Conservation (phyloP, 371 early-diverging fungal species). For the Actinomortierella ambigua region DNA sequence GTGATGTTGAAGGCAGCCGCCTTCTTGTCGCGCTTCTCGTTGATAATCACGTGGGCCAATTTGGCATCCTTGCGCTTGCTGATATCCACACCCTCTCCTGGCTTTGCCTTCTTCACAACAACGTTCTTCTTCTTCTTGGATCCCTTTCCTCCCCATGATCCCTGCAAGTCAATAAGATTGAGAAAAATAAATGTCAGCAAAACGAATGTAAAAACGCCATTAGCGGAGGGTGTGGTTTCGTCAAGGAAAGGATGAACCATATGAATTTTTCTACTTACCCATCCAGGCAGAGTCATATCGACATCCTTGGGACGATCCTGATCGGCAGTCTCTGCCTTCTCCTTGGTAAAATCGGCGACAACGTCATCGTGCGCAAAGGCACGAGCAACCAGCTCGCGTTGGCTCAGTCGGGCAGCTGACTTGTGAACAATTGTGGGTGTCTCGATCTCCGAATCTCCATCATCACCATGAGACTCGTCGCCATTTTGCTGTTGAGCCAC, state of each 20-base stretch:
- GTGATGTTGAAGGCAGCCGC: slow-evolving; percentile 74
- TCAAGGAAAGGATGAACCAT: background rate
- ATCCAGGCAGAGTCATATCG: slow-evolving; percentile 91
- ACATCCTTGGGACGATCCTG: slow-evolving; percentile 79
- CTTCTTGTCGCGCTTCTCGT: slow-evolving; percentile 83
- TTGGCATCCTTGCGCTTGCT: slow-evolving; percentile 81
- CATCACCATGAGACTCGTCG: slow-evolving; percentile 38
- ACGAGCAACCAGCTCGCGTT: slow-evolving; percentile 86
- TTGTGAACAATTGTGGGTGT: slow-evolving; percentile 57
- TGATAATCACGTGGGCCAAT: slow-evolving; percentile 89
- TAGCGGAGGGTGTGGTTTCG: no score
- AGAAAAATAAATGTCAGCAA: background rate
- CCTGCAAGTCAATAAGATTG: slow-evolving; percentile 49
- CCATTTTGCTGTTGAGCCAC: slow-evolving; percentile 14
- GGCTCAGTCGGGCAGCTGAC: slow-evolving; percentile 66
- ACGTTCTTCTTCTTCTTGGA: slow-evolving; percentile 68
- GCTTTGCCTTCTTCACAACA: slow-evolving; percentile 61
- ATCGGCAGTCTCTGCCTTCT: slow-evolving; percentile 72
- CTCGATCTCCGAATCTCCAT: slow-evolving; percentile 41
- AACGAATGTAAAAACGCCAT: no score
- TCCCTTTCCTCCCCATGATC: slow-evolving; percentile 86
- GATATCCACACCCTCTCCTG: slow-evolving; percentile 63
- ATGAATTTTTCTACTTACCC: slow-evolving; percentile 54
- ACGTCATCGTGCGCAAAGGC: slow-evolving; percentile 95
- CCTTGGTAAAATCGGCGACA: slow-evolving; percentile 85